Percentiles rank a stretch among this genome's conserved stretches.
These are phyloP conservation scores for Mycocalia duriaeana DNA, from an alignment of 1,284 basidiomycete species.

Conservation along the genomic window DNA sequence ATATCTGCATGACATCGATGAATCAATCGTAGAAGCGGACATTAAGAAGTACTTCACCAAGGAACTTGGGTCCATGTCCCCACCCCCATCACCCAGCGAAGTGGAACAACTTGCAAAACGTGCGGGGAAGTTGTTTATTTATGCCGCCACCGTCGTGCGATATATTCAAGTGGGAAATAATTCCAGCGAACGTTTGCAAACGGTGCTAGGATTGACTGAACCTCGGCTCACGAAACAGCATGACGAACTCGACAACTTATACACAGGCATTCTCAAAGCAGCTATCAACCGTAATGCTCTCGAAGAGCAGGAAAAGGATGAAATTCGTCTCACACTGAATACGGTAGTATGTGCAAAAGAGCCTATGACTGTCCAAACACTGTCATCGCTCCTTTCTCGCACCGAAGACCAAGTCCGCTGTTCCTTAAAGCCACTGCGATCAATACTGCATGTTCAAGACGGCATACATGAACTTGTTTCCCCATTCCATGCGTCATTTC, in stretches of 20 bases:
- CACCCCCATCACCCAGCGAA: not conserved
- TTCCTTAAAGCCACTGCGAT: not conserved
- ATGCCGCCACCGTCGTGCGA: not conserved
- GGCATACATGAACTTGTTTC: not conserved
- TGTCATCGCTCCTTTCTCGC: not conserved
- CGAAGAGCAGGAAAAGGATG: not conserved
- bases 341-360: not conserved
- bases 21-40: not conserved
- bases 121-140: not conserved
- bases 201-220: not conserved
- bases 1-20: not conserved
- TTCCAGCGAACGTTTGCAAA: not conserved
- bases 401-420: not conserved
- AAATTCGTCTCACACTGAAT: not conserved
- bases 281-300: not conserved
- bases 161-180: not conserved
- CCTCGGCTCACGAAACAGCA: not conserved
- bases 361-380: not conserved
- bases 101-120: not conserved
- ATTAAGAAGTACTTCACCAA: not conserved
- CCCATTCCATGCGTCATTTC: slow-evolving; percentile 1
- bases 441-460: not conserved
- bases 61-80: not conserved
- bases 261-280: not conserved
- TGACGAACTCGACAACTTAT: not conserved